Evolutionary conservation across 768 basidiomycete genomes (phyloP).

Genomic region (Tulasnella sp.): DNA sequence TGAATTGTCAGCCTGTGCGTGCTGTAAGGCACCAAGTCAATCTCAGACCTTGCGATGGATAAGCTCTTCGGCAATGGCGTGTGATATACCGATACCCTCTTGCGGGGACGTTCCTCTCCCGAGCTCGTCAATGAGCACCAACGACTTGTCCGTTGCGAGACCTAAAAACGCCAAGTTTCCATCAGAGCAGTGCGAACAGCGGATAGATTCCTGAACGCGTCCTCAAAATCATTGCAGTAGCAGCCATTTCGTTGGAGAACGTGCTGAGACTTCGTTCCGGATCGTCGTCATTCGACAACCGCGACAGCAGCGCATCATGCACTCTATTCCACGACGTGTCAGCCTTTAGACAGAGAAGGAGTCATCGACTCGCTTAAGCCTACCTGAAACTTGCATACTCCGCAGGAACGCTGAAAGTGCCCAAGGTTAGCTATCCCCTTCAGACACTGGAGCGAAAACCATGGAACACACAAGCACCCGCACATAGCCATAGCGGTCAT

Average conservation of each 20-base stretch:
- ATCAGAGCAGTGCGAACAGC: not conserved
- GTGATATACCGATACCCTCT: slow-evolving; percentile 80
- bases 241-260: slow-evolving; percentile 94
- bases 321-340: slow-evolving; percentile 51
- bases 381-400: slow-evolving; percentile 90
- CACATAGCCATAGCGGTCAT: slow-evolving; percentile 85
- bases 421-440: slow-evolving; percentile 33
- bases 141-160: slow-evolving; percentile 47
- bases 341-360: not conserved
- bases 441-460: not conserved
- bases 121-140: slow-evolving; percentile 79
- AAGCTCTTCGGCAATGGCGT: slow-evolving; percentile 79
- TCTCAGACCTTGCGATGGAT: slow-evolving; percentile 67
- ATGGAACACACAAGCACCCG: slow-evolving; percentile 65
- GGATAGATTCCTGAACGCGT: slow-evolving; percentile 11
- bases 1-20: not conserved
- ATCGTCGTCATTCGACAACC: slow-evolving; percentile 93
- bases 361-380: slow-evolving; percentile 11
- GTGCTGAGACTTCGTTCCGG: slow-evolving; percentile 89
- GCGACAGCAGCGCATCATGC: slow-evolving; percentile 80
- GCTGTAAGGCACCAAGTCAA: not conserved
- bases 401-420: slow-evolving; percentile 66
- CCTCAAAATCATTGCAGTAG: slow-evolving; percentile 90
- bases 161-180: slow-evolving; percentile 49
- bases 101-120: slow-evolving; percentile 87